Percentiles rank a stretch among this genome's conserved stretches.
These are phyloP conservation scores for Paraphaeosphaeria minitans DNA, from an alignment of 2,329 filamentous ascomycete genomes.

Conservation along the genomic window DNA sequence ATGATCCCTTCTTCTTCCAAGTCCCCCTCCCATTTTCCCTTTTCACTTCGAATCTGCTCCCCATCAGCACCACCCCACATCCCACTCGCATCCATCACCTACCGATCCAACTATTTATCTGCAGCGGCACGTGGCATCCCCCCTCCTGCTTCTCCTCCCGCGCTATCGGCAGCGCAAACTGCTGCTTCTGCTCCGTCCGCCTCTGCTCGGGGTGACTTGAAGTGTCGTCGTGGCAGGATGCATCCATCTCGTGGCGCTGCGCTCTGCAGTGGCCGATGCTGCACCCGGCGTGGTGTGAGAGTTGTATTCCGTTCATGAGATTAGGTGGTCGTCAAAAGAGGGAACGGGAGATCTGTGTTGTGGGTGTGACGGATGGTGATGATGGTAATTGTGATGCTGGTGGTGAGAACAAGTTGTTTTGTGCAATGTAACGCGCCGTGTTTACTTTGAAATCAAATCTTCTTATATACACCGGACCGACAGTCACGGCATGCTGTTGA, in stretches of 20 bases:
- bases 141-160: constrained; percentile 17
- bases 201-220: constrained; percentile 23
- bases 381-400: no score
- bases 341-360: no score
- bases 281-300: constrained; percentile 14
- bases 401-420: no score
- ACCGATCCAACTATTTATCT: constrained; percentile 7
- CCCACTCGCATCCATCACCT: not conserved
- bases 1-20: not conserved
- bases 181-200: constrained; percentile 25
- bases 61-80: not conserved
- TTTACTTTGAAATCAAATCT: no score
- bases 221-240: constrained; percentile 17
- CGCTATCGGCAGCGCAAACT: constrained; percentile 13
- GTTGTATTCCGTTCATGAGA: constrained; percentile 21
- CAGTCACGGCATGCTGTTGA: no score
- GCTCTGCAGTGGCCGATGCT: constrained; percentile 33
- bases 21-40: not conserved
- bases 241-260: constrained; percentile 28
- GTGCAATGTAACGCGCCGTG: no score
- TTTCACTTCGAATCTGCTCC: not conserved
- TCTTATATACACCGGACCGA: no score
- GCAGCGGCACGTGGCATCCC: constrained; percentile 13
- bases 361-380: no score
- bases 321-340: no score